Conservation (phyloP, 73 alveolate genomes). For the Paramecium sonneborni region DNA sequence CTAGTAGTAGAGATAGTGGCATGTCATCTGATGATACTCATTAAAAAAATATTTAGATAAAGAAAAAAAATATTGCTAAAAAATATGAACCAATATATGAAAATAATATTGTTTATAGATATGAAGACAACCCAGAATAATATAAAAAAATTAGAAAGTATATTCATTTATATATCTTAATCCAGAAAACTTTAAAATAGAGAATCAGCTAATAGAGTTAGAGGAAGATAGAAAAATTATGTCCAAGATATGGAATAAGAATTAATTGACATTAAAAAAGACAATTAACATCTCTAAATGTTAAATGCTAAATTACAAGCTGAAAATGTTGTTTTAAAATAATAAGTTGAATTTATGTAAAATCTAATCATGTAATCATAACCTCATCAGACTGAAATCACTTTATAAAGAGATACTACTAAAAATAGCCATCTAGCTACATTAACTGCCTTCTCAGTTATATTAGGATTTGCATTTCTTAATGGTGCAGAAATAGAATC, state of each 20-base stretch:
- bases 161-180: not conserved
- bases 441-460: conserved; percentile 22
- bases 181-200: not conserved
- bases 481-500: not conserved
- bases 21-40: conserved; percentile 43
- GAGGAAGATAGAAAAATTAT: conserved; percentile 55
- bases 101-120: conserved; percentile 32
- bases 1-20: conserved; percentile 53
- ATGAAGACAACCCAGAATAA: conserved; percentile 53
- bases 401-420: not conserved
- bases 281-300: conserved; percentile 19
- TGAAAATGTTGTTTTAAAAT: conserved; percentile 13
- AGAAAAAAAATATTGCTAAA: not conserved
- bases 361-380: not conserved
- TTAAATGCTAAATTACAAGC: conserved; percentile 43
- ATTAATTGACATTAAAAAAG: not conserved
- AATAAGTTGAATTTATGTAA: conserved; percentile 26
- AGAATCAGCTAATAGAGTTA: conserved; percentile 54
- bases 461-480: not conserved
- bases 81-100: conserved; percentile 51
- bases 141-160: conserved; percentile 55
- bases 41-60: not conserved
- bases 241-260: conserved; percentile 40
- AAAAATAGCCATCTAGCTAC: not conserved
- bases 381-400: not conserved